These are phyloP conservation scores for Ilyonectria robusta DNA, from an alignment of 2,329 filamentous ascomycete species.

Conservation along the genomic window DNA sequence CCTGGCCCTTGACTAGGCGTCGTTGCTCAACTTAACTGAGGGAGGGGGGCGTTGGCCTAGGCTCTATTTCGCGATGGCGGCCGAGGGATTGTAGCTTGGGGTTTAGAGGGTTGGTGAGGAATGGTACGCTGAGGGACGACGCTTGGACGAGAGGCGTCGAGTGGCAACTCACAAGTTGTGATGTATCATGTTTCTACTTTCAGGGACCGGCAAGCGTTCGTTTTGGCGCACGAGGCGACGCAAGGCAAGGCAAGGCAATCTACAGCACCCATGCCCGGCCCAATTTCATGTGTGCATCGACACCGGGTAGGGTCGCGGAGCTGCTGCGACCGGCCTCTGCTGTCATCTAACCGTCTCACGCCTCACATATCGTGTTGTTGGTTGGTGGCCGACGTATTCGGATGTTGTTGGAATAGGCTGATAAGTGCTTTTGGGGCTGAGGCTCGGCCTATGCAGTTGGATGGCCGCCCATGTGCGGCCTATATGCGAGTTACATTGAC, in stretches of 20 bases:
- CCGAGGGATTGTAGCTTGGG: background rate
- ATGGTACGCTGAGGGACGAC: background rate
- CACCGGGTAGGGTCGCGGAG: slow-evolving; percentile 5
- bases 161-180: slow-evolving; percentile 1
- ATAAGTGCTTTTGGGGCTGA: background rate
- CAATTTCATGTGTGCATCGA: slow-evolving; percentile 2
- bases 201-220: background rate
- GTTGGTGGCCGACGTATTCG: slow-evolving; percentile 12
- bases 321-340: slow-evolving; percentile 7
- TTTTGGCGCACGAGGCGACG: slow-evolving; percentile 4
- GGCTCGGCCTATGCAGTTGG: slow-evolving; percentile 12
- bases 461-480: slow-evolving; percentile 14
- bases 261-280: slow-evolving; percentile 2
- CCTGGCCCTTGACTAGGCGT: slow-evolving; percentile 7
- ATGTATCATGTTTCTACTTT: slow-evolving; percentile 23
- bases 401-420: slow-evolving; percentile 1
- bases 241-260: slow-evolving; percentile 9
- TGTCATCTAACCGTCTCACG: slow-evolving; percentile 2
- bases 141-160: background rate
- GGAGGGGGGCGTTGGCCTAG: background rate
- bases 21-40: background rate
- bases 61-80: background rate
- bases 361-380: background rate
- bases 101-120: background rate
- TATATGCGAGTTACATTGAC: slow-evolving; percentile 14